phyloP scores from a whole-genome alignment of 2,329 filamentous ascomycete genomes.

The Shiraia sp. region DNA sequence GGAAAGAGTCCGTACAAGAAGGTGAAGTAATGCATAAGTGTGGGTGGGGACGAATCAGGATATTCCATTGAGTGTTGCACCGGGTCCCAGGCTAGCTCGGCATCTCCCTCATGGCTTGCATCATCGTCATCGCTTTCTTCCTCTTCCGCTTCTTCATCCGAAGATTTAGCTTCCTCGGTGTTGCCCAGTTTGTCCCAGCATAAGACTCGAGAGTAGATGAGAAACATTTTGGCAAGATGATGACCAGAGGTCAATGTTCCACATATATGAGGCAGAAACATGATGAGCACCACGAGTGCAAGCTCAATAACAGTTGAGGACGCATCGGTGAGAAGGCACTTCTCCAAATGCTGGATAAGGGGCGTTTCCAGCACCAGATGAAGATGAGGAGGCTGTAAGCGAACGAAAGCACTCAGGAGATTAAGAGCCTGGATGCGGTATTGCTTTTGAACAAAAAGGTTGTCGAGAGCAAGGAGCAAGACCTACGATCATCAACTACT shows the following conservation, averaged over 20 bases:
- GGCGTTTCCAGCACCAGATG: slow-evolving; percentile 73
- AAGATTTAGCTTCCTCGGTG: slow-evolving; percentile 10
- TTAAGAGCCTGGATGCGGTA: slow-evolving; percentile 67
- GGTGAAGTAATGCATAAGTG: slow-evolving; percentile 76
- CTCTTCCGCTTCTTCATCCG: slow-evolving; percentile 14
- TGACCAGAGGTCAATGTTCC: slow-evolving; percentile 64
- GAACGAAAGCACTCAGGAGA: slow-evolving; percentile 73
- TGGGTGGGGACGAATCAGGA: slow-evolving; percentile 59
- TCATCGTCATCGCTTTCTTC: slow-evolving; percentile 34
- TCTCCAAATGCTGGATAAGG: slow-evolving; percentile 71
- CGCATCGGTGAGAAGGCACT: slow-evolving; percentile 75
- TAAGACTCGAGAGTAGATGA: slow-evolving; percentile 76
- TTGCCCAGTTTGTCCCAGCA: slow-evolving; percentile 70
- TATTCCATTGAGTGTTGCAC: slow-evolving; percentile 64
- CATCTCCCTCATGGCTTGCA: slow-evolving; percentile 38
- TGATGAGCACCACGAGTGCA: slow-evolving; percentile 74
- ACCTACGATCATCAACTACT: slow-evolving; percentile 51
- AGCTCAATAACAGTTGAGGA: slow-evolving; percentile 77
- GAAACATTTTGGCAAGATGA: slow-evolving; percentile 74
- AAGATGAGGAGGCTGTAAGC: slow-evolving; percentile 77
- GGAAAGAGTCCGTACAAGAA: slow-evolving; percentile 83
- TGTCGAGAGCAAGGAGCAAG: slow-evolving; percentile 68
- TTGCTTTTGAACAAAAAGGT: slow-evolving; percentile 66
- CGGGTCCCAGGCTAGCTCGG: slow-evolving; percentile 63
- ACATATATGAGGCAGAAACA: slow-evolving; percentile 82